Base-by-base conservation (phyloP, 2,329 filamentous ascomycete species). In the Phyllosticta paracitricarpa region DNA sequence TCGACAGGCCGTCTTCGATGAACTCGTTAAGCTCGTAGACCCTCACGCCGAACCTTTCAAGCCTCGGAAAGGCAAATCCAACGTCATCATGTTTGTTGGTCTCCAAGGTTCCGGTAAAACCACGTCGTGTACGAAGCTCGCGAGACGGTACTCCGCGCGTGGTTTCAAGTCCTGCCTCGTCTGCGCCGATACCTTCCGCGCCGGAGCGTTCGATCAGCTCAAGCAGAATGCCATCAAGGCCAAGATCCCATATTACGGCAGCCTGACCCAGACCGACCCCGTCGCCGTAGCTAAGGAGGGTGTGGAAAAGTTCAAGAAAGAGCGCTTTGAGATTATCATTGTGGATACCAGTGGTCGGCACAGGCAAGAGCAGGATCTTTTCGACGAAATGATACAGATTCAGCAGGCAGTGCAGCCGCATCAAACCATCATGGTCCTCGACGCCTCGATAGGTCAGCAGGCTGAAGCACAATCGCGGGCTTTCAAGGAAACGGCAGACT, bases 71-170 rank as follows among this genome's bases (percentile, higher is more conserved):
- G 91, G 92, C 66, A 94, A 91, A 74, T 82, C 88, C 65, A 99
- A 97, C 75, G 89, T 99, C 72, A 97, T 99, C 76, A 99, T 99
- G 94, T 97, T 99, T 74, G 94, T 99, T 65, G 94, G 94, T 78
- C 82, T 99, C 56, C 94, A 99, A 76, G 94, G 94, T 80, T 91
- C 93, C 4, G 94, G 94, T 75, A 99, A 99, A 77, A 99, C 94
- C 25, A 99, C 94, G 1, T 95, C 93, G 12, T 97, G 94, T 82
- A 99, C 94, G 51, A 99, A 99, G 77, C 81, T 99, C 65, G 94
- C 94, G 19, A 81, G 92, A 62, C 93, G 96, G 81, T 99, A 99
- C 76, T 89, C 96, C 74, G 91, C 89, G 9, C 82, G 94, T 64
- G 94, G 94, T 0, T 96, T 97, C 82, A 91, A 90, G 75, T 84